Base-by-base conservation (phyloP, 1,139 yeast species). In the Sugiyamaella novakii region DNA sequence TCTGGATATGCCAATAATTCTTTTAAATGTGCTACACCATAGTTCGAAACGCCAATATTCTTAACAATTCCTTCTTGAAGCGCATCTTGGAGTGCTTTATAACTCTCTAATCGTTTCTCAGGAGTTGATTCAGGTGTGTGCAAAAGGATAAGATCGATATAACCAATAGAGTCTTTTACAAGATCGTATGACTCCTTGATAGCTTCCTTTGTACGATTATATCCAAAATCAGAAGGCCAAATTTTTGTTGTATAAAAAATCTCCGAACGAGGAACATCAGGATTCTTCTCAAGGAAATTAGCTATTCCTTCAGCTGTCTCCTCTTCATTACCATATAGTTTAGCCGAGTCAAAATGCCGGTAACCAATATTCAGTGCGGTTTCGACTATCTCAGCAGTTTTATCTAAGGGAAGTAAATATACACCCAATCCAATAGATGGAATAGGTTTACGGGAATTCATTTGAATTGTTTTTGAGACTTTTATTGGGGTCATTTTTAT, bases 221-320 rank as follows among this genome's bases (percentile, higher is more conserved):
- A 83, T 0, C 67, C 87, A 53, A 79, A 79, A 56, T 79, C 77
- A 24, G 70, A 66, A 56, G 79, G 76, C 79, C 81, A 75, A 34
- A 85, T 68, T 63, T 86, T 86, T 29, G 94, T 83, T 3, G 91
- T 83, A 62, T 82, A 85, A 59, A 80, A 83, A 14, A 87, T 76
- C 21, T 84, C 89, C 38, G 70, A 71, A 43, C 94, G 68, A 22
- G 46, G 41, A 24, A 54, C 57, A 31, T 41, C 15, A 4, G 69
- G 68, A 52, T 64, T 58, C 14, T 72, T 73, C 46, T 68, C 62
- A 38, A 77, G 59, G 57, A 72, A 77, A 25, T 63, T 57, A 3
- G 73, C 67, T 27, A 81, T 76, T 4, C 84, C 76, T 54, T 69
- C 62, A 58, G 72, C 75, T 47, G 80, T 74, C 60, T 78, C 83